A percentile compares a stretch with the other conserved stretches of the same genome.
These are phyloP conservation scores for Fraxinus xanthoxyloides DNA, from an alignment of 305 asterid genomes.

Conservation along the genomic window DNA sequence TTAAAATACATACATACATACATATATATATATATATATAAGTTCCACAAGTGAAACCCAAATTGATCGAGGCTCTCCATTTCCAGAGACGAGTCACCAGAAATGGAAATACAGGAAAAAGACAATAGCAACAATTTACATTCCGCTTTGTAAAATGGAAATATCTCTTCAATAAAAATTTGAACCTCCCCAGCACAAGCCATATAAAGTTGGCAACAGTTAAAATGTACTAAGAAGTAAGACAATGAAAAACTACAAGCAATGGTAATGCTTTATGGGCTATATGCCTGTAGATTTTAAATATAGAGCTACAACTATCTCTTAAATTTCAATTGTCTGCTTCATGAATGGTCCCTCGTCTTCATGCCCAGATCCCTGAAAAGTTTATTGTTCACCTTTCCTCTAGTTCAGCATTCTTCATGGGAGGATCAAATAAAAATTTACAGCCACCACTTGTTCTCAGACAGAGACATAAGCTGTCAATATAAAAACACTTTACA, in stretches of 20 bases:
- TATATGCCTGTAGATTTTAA: not conserved
- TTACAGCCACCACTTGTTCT: conserved; percentile 61
- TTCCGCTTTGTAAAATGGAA: not conserved
- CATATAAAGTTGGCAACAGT: not conserved
- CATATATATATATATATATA: not conserved
- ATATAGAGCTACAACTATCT: conserved; percentile 6
- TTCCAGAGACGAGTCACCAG: not conserved
- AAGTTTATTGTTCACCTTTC: not conserved
- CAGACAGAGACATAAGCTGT: conserved; percentile 75
- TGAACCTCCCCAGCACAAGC: not conserved
- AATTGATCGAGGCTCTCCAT: not conserved
- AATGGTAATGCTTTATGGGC: not conserved
- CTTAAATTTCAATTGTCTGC: not conserved
- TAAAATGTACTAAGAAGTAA: not conserved
- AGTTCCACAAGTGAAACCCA: not conserved
- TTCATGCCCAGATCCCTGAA: not conserved
- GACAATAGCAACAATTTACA: not conserved
- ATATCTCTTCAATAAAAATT: not conserved
- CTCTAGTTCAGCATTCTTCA: conserved; percentile 12
- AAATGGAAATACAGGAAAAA: not conserved
- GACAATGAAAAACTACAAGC: not conserved
- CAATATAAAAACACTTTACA: conserved; percentile 11
- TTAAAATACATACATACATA: not conserved
- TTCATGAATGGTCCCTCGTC: not conserved
- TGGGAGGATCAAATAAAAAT: not conserved